These are phyloP conservation scores for Lactarius sp. DNA, from an alignment of 768 basidiomycete genomes.

Conservation along the genomic window DNA sequence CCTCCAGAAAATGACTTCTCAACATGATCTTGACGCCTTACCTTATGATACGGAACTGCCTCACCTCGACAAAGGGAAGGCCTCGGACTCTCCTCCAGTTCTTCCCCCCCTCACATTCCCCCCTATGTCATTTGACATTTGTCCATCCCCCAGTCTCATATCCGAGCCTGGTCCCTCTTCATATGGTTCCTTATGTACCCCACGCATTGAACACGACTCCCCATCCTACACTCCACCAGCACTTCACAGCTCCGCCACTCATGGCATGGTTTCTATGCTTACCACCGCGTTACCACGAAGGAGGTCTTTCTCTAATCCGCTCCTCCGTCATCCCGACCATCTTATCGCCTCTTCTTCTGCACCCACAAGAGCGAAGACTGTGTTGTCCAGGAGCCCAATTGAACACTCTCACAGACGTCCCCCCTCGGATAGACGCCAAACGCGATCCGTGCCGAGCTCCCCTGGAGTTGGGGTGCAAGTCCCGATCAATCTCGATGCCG, in stretches of 20 bases:
- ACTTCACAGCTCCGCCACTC: not conserved
- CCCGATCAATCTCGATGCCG: slow-evolving; percentile 23
- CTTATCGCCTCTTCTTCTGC: slow-evolving; percentile 3
- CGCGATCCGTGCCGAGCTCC: slow-evolving; percentile 23
- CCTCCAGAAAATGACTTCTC: slow-evolving; percentile 3
- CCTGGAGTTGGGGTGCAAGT: slow-evolving; percentile 5
- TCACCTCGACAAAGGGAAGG: slow-evolving; percentile 48
- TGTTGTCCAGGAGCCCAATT: slow-evolving; percentile 41
- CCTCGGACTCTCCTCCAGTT: slow-evolving; percentile 48
- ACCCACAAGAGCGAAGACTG: slow-evolving; percentile 44
- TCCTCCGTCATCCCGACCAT: not conserved
- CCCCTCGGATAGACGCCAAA: slow-evolving; percentile 30
- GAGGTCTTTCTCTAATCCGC: slow-evolving; percentile 16
- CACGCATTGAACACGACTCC: slow-evolving; percentile 1
- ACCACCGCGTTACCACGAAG: not conserved
- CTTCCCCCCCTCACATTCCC: slow-evolving; percentile 64
- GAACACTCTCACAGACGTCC: slow-evolving; percentile 55
- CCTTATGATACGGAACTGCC: slow-evolving; percentile 17
- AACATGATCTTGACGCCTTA: slow-evolving; percentile 9
- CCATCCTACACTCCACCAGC: not conserved
- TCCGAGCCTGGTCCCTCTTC: slow-evolving; percentile 34
- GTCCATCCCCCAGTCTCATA: slow-evolving; percentile 35
- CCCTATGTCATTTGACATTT: slow-evolving; percentile 44
- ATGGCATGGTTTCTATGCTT: not conserved
- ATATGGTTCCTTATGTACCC: slow-evolving; percentile 27